Base-by-base conservation (phyloP, 768 basidiomycete species). In the Tremella mesenterica region DNA sequence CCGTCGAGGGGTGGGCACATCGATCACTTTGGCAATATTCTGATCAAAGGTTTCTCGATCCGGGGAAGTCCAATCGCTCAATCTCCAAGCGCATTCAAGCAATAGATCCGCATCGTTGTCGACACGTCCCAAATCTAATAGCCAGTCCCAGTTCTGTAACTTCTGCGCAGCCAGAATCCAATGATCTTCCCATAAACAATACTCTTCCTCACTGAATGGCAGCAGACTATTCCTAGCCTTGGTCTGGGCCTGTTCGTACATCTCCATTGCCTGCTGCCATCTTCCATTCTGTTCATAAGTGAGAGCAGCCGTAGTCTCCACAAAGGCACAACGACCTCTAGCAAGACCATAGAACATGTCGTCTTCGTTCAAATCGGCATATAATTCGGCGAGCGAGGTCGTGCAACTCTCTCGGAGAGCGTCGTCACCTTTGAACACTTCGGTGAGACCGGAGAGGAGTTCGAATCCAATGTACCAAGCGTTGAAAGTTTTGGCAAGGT, bases 171-270 rank as follows among this genome's bases (percentile, higher is more conserved):
- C 81, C 7, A 92, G 76, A 54, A 99, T 86, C 93, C 95, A 99
- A 71, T 99, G 95, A 70, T 99, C 95, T 65, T 99, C 95, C 95
- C 95, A 99, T 18, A 99, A 77, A 64, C 87, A 90, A 71, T 92
- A 96, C 72, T 99, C 95, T 1, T 85, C 79, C 72, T 99, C 95
- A 12, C 86, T 85, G 76, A 92, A 97, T 1, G 91, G 83, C 49
- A 95, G 82, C 5, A 80, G 76, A 4, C 89, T 88, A 3, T 81
- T 78, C 43, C 90, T 80, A 7, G 90, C 85, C 72, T 84, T 87
- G 60, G 77, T 83, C 74, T 96, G 92, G 0, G 92, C 95, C 23
- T 77, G 75, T 73, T 99, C 95, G 73, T 99, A 96, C 34, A 84
- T 80, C 56, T 78, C 81, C 33, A 86, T 81, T 0, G 95, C 91